These are phyloP conservation scores for Mycena pura DNA, from an alignment of 768 basidiomycete species.

Conservation along the genomic window DNA sequence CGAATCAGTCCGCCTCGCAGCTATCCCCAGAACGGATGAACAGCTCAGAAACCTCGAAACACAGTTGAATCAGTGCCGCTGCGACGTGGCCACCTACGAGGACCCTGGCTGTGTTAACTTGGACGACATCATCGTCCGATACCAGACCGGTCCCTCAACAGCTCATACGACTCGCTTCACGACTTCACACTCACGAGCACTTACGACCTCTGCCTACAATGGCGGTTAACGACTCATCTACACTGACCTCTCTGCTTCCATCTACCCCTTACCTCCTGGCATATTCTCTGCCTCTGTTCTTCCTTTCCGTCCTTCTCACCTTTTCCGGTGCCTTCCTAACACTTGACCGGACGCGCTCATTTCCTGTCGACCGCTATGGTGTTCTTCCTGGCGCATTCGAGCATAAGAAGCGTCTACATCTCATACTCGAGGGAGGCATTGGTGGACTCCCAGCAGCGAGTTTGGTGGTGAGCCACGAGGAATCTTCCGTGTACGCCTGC, in stretches of 20 bases:
- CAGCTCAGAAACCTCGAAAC: too few species aligned
- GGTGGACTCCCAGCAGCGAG: constrained; percentile 62
- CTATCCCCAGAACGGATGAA: too few species aligned
- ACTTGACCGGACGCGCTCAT: constrained; percentile 71
- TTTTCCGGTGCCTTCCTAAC: constrained; percentile 78
- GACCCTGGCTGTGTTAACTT: neutral
- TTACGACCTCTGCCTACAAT: constrained; percentile 14
- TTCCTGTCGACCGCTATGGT: constrained; percentile 50
- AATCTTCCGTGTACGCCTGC: neutral
- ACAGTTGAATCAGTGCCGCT: too few species aligned
- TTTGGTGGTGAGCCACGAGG: constrained; percentile 58
- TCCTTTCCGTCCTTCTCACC: constrained; percentile 60
- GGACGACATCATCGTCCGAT: neutral
- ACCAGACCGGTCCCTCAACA: neutral
- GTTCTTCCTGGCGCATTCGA: constrained; percentile 42
- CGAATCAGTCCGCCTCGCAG: too few species aligned
- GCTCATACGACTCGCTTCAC: neutral
- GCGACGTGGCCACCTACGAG: too few species aligned
- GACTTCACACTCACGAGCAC: neutral
- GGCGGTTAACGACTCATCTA: constrained; percentile 26
- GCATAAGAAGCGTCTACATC: constrained; percentile 39
- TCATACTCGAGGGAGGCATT: constrained; percentile 64
- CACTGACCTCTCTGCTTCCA: constrained; percentile 50
- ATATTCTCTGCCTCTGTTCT: constrained; percentile 66
- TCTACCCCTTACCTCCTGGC: constrained; percentile 58